These are phyloP conservation scores for Pichia manshurica DNA, from an alignment of 805 yeast genomes.

Conservation along the genomic window DNA sequence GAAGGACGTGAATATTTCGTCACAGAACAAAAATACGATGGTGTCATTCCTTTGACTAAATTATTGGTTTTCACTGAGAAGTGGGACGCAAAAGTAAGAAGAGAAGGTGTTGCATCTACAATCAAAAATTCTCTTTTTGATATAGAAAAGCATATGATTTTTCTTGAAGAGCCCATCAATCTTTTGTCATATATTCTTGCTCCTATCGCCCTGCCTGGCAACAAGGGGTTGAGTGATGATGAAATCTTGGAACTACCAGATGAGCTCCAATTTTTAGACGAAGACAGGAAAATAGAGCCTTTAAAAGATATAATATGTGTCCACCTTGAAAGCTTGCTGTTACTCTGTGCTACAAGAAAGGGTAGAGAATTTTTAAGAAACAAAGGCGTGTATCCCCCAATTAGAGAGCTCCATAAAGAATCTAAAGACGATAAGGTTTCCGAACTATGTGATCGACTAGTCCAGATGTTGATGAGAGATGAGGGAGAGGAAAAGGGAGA, in stretches of 20 bases:
- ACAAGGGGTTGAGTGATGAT: conserved; percentile 60
- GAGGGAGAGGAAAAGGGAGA: conserved; percentile 54
- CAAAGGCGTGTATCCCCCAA: conserved; percentile 78
- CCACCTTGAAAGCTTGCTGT: conserved; percentile 73
- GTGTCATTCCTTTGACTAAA: conserved; percentile 74
- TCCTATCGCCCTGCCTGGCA: conserved; percentile 68
- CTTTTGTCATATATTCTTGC: conserved; percentile 74
- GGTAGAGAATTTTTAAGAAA: conserved; percentile 73
- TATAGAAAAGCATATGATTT: conserved; percentile 53
- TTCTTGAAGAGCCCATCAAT: conserved; percentile 61
- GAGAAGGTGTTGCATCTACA: conserved; percentile 91
- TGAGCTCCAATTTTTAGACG: conserved; percentile 72
- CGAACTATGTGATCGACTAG: conserved; percentile 77
- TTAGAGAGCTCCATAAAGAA: conserved; percentile 78
- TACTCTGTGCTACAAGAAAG: conserved; percentile 68
- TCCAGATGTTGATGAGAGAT: conserved; percentile 89
- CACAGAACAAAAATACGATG: conserved; percentile 65
- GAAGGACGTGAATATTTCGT: conserved; percentile 75
- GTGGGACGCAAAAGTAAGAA: conserved; percentile 68
- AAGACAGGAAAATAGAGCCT: conserved; percentile 74
- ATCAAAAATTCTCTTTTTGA: conserved; percentile 88
- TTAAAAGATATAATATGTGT: conserved; percentile 55
- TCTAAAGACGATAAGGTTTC: conserved; percentile 38
- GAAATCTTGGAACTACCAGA: conserved; percentile 87
- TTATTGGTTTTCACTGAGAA: conserved; percentile 77